phyloP scores from a whole-genome alignment of 1,284 basidiomycete species.

The Boletus austroedulis region DNA sequence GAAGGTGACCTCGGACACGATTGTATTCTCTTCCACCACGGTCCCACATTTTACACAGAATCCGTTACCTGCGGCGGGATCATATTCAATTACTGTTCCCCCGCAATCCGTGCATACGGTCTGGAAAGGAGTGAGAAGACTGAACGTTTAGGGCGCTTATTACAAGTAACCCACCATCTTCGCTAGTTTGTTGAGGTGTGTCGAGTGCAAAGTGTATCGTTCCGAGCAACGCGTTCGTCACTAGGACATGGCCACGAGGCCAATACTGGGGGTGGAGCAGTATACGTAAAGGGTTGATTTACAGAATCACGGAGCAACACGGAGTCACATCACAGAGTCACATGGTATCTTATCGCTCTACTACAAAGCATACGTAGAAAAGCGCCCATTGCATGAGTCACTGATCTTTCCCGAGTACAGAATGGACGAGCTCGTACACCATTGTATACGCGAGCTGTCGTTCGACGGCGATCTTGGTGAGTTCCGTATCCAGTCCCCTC shows the following conservation, averaged over 20 bases:
- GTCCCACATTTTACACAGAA: constrained; percentile 84
- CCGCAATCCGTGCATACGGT: constrained; percentile 67
- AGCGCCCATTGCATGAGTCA: neutral
- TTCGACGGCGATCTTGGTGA: constrained; percentile 81
- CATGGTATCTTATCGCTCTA: constrained; percentile 16
- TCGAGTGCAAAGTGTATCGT: neutral
- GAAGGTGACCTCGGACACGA: constrained; percentile 92
- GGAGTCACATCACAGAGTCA: constrained; percentile 20
- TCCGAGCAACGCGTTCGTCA: neutral
- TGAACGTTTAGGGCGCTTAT: neutral
- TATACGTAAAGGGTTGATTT: neutral
- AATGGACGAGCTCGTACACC: constrained; percentile 72
- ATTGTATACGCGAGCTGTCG: constrained; percentile 72
- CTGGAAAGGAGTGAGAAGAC: constrained; percentile 25
- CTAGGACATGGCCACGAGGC: constrained; percentile 1
- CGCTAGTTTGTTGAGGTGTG: neutral
- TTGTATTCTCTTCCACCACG: constrained; percentile 91
- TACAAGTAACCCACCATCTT: constrained; percentile 22
- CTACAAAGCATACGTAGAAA: neutral
- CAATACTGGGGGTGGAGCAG: neutral
- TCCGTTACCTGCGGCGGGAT: constrained; percentile 75
- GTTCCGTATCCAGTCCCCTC: constrained; percentile 25
- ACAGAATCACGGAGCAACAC: neutral
- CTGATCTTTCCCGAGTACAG: neutral
- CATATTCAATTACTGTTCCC: constrained; percentile 79